A percentile compares a stretch with the other conserved stretches of the same genome.
Conservation (phyloP, 1,284 basidiomycete genomes). For the Trichosporon sp. region DNA sequence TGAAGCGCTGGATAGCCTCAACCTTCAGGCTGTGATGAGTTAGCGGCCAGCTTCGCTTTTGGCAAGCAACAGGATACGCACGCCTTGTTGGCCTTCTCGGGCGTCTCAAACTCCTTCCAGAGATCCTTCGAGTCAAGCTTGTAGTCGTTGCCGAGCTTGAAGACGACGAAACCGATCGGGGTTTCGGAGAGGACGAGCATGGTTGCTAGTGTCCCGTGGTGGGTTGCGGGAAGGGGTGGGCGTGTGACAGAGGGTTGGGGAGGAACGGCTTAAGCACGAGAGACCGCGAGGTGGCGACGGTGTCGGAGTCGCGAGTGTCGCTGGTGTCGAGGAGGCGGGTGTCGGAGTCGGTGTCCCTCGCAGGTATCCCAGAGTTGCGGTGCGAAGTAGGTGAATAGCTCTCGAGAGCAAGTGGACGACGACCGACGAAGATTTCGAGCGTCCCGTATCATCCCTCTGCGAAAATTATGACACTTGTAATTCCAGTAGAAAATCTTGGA, state of each 20-base stretch:
- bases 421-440: slow-evolving; percentile 1
- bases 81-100: slow-evolving; percentile 87
- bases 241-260: neutral
- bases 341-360: neutral
- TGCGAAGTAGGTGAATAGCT: slow-evolving; percentile 1
- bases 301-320: neutral
- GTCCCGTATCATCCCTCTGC: neutral
- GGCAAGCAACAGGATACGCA: slow-evolving; percentile 50
- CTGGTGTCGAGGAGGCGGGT: neutral
- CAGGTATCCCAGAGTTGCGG: neutral
- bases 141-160: slow-evolving; percentile 87
- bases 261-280: neutral
- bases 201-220: neutral
- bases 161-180: slow-evolving; percentile 77
- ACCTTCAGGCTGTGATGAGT: slow-evolving; percentile 67
- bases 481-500: neutral
- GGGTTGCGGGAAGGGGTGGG: neutral
- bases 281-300: neutral
- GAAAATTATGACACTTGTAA: slow-evolving; percentile 9
- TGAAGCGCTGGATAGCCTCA: slow-evolving; percentile 92
- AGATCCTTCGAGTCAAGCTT: slow-evolving; percentile 81
- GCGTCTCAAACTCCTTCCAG: slow-evolving; percentile 86
- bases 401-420: slow-evolving; percentile 1
- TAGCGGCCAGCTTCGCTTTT: no score
- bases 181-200: slow-evolving; percentile 53